These are phyloP conservation scores for Penicillium corylophilum DNA, from an alignment of 2,329 filamentous ascomycete species.

Conservation along the genomic window DNA sequence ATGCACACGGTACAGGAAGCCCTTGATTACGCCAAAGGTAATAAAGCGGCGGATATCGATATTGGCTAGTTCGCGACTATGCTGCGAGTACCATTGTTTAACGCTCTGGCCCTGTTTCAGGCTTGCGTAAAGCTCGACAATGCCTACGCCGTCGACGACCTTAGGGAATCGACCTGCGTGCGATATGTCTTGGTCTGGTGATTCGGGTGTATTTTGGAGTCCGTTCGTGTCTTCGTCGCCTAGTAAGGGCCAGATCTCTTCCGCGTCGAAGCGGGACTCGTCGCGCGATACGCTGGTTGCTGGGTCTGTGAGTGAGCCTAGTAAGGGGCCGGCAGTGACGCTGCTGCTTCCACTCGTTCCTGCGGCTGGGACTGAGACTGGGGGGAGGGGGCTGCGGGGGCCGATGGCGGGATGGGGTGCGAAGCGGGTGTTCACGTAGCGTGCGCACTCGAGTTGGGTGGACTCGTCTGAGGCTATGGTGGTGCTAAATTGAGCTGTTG, in stretches of 20 bases:
- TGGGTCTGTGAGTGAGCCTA: constrained; percentile 22
- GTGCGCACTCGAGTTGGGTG: constrained; percentile 82
- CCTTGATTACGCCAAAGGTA: constrained; percentile 95
- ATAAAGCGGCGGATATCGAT: constrained; percentile 89
- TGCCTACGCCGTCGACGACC: constrained; percentile 46
- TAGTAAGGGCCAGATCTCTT: constrained; percentile 47
- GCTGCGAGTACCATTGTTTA: constrained; percentile 78
- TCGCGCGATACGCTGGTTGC: constrained; percentile 20
- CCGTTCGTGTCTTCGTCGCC: constrained; percentile 28
- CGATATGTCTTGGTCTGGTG: constrained; percentile 3
- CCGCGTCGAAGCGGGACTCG: constrained; percentile 28
- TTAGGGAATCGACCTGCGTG: constrained; percentile 10
- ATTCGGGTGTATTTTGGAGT: constrained; percentile 14
- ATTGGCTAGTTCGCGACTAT: constrained; percentile 68
- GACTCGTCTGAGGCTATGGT: constrained; percentile 71
- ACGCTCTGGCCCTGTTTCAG: constrained; percentile 81
- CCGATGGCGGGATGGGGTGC: constrained; percentile 32
- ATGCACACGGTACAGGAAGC: constrained; percentile 87
- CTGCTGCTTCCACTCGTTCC: constrained; percentile 17
- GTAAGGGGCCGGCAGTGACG: constrained; percentile 10
- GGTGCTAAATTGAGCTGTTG: constrained; percentile 71
- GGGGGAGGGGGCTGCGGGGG: constrained; percentile 21
- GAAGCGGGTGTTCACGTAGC: constrained; percentile 68
- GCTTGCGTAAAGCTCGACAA: constrained; percentile 82
- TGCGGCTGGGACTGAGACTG: constrained; percentile 9